These are phyloP conservation scores for Mortierella antarctica DNA, from an alignment of 192 early-diverging fungal species.

Conservation along the genomic window DNA sequence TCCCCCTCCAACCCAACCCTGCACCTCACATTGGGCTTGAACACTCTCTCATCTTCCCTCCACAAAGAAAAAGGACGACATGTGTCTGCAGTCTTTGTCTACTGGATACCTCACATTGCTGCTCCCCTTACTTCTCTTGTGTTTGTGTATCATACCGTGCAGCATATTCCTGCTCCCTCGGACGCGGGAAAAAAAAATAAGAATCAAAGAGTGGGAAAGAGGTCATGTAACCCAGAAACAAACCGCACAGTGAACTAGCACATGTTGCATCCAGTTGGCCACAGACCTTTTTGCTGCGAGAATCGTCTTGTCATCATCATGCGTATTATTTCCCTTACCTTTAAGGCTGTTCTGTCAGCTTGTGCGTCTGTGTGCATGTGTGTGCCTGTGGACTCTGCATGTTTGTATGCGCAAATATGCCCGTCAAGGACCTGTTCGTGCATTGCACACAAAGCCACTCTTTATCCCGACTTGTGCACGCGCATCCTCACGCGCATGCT, in stretches of 20 bases:
- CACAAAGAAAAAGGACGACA: neutral
- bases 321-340: too few species aligned
- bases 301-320: too few species aligned
- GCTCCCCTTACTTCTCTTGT: neutral
- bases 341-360: too few species aligned
- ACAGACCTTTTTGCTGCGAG: too few species aligned
- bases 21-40: slow-evolving; percentile 2
- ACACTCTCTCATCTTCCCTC: neutral
- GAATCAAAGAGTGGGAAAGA: neutral
- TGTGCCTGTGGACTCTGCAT: too few species aligned
- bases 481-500: slow-evolving; percentile 3
- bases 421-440: too few species aligned
- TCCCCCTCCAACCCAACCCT: neutral
- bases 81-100: neutral
- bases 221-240: neutral
- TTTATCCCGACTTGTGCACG: neutral
- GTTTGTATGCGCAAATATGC: too few species aligned
- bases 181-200: neutral
- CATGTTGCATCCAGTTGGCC: too few species aligned
- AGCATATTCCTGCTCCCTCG: neutral
- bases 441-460: too few species aligned
- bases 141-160: slow-evolving; percentile 12
- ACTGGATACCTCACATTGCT: neutral
- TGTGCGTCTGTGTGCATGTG: too few species aligned
- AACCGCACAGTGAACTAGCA: neutral